Evolutionary conservation across 305 asterid species (phyloP).

Genomic region (Petunia hybrid): DNA sequence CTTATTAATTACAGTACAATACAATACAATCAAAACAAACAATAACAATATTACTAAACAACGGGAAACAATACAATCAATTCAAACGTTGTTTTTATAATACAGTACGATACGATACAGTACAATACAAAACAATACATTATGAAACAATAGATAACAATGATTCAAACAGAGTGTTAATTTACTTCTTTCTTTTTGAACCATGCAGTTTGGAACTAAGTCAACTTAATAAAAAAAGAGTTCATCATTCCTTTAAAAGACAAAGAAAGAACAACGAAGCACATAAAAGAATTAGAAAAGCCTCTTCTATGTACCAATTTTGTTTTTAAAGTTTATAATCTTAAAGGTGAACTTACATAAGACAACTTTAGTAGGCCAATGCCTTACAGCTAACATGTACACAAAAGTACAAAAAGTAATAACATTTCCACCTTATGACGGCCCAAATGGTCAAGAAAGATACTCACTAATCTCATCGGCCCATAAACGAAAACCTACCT

Average conservation of each 20-base stretch:
- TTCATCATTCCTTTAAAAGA: neutral
- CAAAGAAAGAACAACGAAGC: neutral
- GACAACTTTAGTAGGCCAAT: conserved; percentile 17
- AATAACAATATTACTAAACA: no score
- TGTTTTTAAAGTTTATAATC: neutral
- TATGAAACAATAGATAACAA: no score
- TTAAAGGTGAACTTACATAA: neutral
- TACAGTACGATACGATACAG: no score
- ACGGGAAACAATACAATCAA: no score
- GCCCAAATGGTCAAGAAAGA: conserved; percentile 13
- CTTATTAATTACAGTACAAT: no score
- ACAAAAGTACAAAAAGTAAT: conserved; percentile 14
- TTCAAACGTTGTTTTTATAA: no score
- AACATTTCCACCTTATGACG: neutral
- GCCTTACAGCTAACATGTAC: conserved; percentile 12
- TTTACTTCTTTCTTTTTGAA: neutral
- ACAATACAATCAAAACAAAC: no score
- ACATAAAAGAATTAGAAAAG: neutral
- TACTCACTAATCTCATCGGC: neutral
- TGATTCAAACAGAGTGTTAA: no score
- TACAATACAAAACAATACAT: no score
- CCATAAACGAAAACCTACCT: neutral
- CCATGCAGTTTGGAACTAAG: neutral
- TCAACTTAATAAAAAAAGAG: neutral
- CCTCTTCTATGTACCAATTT: neutral